Evolutionary conservation across 345 rosid genomes (phyloP).

Genomic region (Pistacia vera): DNA sequence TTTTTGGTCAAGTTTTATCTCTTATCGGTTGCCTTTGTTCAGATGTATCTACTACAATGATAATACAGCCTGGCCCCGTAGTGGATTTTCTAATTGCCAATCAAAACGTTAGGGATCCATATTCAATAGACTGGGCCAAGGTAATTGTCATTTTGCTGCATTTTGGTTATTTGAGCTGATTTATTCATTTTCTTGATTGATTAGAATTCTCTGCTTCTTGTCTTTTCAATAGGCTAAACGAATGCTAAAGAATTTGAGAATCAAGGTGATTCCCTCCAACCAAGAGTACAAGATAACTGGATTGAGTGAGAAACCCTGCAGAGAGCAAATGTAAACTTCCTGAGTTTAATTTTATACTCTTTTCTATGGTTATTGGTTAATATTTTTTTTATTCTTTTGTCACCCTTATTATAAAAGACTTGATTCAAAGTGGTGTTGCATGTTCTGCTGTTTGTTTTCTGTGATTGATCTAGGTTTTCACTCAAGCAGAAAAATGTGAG

Average conservation of each 20-base stretch:
- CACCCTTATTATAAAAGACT: neutral
- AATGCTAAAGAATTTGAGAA: constrained; percentile 70
- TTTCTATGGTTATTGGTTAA: constrained; percentile 1
- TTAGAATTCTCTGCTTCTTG: constrained; percentile 6
- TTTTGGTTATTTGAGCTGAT: neutral
- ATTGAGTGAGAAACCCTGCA: constrained; percentile 66
- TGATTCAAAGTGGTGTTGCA: neutral
- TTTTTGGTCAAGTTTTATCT: neutral
- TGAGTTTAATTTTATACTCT: neutral
- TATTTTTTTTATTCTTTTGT: neutral
- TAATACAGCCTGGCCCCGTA: constrained; percentile 78
- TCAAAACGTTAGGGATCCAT: constrained; percentile 69
- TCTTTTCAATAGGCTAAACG: constrained; percentile 62
- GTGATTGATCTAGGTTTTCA: constrained; percentile 53
- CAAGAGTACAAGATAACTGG: constrained; percentile 88
- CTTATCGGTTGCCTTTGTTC: constrained; percentile 14
- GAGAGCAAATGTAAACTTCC: constrained; percentile 46
- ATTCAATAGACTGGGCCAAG: constrained; percentile 72
- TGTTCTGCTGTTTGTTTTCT: neutral
- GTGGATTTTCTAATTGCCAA: constrained; percentile 72
- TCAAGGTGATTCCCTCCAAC: constrained; percentile 68
- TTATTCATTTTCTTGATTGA: neutral
- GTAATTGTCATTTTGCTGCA: constrained; percentile 30
- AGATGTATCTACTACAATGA: constrained; percentile 96
- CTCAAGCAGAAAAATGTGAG: constrained; percentile 41